phyloP scores from a whole-genome alignment of 257 asterid species.

The Ajuga chamaepitys region DNA sequence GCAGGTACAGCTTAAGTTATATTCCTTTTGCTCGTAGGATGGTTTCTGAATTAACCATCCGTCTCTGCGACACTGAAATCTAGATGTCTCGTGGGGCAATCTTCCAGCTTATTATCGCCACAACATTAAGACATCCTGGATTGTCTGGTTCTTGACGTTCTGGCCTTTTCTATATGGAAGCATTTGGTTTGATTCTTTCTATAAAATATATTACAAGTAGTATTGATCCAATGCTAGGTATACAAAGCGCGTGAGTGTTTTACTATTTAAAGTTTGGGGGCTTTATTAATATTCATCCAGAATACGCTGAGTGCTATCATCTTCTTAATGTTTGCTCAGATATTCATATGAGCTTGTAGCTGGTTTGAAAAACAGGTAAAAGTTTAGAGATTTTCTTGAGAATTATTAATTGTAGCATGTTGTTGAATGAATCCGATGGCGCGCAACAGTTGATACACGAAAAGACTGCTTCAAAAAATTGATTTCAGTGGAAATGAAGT shows the following conservation, averaged over 20 bases:
- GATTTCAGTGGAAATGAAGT: no score
- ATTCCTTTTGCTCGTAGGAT: constrained; percentile 89
- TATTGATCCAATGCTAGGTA: background rate
- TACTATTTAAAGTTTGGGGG: background rate
- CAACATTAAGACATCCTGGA: constrained; percentile 1
- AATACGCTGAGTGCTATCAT: background rate
- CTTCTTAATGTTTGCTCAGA: background rate
- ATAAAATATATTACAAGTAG: background rate
- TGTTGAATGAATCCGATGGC: background rate
- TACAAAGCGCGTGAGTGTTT: background rate
- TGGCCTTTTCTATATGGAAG: constrained; percentile 1
- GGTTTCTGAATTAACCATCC: constrained; percentile 72
- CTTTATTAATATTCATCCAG: background rate
- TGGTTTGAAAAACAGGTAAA: background rate
- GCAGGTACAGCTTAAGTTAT: constrained; percentile 97
- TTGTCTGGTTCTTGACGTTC: constrained; percentile 12
- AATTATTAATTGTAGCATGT: background rate
- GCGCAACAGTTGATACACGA: background rate
- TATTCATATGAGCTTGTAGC: background rate
- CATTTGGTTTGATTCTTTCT: constrained; percentile 18
- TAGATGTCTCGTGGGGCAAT: constrained; percentile 24
- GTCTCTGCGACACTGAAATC: constrained; percentile 92
- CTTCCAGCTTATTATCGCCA: constrained; percentile 7
- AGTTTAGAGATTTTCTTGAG: no score
- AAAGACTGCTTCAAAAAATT: background rate